Base-by-base conservation (phyloP, 495 filamentous ascomycete genomes). In the Saxispiralis lemnorum region DNA sequence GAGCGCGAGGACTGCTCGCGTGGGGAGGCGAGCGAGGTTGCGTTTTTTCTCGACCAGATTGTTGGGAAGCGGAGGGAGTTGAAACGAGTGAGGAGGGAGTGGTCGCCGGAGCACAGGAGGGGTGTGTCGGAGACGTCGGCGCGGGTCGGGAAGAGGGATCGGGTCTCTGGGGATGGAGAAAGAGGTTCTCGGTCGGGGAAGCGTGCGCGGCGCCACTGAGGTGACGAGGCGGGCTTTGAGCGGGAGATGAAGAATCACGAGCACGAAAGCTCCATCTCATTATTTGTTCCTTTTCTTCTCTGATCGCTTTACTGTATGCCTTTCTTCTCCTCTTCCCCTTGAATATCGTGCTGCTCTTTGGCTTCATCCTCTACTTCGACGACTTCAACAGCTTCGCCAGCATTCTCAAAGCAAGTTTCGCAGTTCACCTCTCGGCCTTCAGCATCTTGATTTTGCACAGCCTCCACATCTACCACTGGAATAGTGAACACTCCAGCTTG, bases 331-430 rank as follows among this genome's bases (percentile, higher is more conserved):
- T 33, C 41, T 14, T 17, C 9, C 9, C 14, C 7, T 14, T 47
- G 45, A 4, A 20, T 7, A 41, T 44, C 20, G 36, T 33, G 30
- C 19, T 89, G 72, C 5, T 82, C 86, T 11, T 81, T 82, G 54
- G 73, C 78, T 38, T 62, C 70, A 38, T 83, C 61, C 62, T 89
- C 79, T 14, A 76, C 24, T 28, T 28, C 72, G 28, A 93, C 62
- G 1, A 95, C 84, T 30, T 78, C 56, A 7, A 95, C 68, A 30
- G 73, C 78, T 64, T 92, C 76, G 2, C 75, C 81, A 43, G 80
- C 63, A 50, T 81, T 88, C 48, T 70, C 64, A 48, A 79, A 83
- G 52, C 93, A 82, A 16, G 78, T 81, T 63, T 94, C 86, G 54
- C 78, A 83, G 2, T 65, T 67, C 45, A 78, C 47, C 46, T 44